These are phyloP conservation scores for Quercus engelmannii DNA, from an alignment of 306 rosid species.

Conservation along the genomic window DNA sequence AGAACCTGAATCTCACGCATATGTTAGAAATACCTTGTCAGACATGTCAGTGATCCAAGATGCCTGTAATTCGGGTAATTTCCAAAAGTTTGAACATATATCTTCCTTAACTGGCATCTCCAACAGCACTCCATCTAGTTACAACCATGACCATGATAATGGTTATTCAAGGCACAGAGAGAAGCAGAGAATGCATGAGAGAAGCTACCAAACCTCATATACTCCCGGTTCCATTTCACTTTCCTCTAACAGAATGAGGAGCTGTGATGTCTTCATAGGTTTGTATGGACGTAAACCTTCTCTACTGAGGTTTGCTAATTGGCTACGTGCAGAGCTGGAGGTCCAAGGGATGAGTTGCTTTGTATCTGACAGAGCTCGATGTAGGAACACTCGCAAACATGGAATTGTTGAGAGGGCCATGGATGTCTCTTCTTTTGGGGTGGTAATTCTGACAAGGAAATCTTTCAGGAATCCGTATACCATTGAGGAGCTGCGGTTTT, in stretches of 20 bases:
- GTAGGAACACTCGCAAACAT: conserved; percentile 62
- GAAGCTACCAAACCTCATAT: conserved; percentile 34
- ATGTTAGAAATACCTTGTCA: conserved; percentile 38
- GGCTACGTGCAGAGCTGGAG: conserved; percentile 86
- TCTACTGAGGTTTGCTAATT: conserved; percentile 60
- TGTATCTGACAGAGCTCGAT: conserved; percentile 68
- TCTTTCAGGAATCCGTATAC: conserved; percentile 82
- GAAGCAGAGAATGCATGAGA: conserved; percentile 39
- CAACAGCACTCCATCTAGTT: conserved; percentile 55
- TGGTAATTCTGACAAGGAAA: conserved; percentile 68
- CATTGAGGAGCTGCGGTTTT: conserved; percentile 71
- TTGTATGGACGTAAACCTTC: conserved; percentile 64
- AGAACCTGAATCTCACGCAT: conserved; percentile 43
- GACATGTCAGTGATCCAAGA: conserved; percentile 44
- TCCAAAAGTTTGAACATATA: conserved; percentile 45
- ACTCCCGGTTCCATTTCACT: conserved; percentile 51
- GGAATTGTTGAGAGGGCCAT: conserved; percentile 69
- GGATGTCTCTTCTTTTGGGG: conserved; percentile 84
- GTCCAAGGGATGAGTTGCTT: conserved; percentile 83
- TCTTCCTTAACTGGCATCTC: conserved; percentile 61
- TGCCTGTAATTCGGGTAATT: conserved; percentile 39
- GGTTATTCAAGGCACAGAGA: conserved; percentile 39
- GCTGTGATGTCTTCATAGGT: conserved; percentile 78
- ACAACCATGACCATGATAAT: conserved; percentile 28
- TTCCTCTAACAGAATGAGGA: conserved; percentile 61